Evolutionary conservation across 805 yeast genomes (phyloP).

Genomic region (Yarrowia sp.): DNA sequence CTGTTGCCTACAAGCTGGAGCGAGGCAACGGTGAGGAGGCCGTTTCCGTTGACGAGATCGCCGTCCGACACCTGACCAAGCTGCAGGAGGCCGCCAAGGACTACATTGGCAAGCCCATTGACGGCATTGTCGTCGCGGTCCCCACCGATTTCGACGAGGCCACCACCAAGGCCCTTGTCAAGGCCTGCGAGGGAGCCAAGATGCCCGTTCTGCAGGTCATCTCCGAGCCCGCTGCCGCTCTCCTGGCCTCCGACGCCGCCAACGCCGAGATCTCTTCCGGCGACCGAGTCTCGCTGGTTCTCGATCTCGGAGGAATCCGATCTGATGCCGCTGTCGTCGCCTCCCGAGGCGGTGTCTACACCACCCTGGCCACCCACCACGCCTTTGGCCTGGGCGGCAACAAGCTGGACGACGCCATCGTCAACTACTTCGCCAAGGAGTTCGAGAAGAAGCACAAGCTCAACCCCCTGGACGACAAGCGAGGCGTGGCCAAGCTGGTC

Average conservation of each 20-base stretch:
- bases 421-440: constrained; percentile 86
- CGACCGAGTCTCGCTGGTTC: constrained; percentile 83
- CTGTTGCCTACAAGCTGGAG: constrained; percentile 50
- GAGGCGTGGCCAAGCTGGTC: constrained; percentile 84
- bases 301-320: constrained; percentile 95
- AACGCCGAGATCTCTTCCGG: constrained; percentile 40
- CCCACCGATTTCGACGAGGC: constrained; percentile 81
- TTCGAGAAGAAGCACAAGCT: constrained; percentile 83
- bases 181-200: constrained; percentile 67
- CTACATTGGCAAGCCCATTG: constrained; percentile 76
- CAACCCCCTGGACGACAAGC: constrained; percentile 75
- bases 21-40: constrained; percentile 47
- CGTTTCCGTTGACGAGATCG: constrained; percentile 71
- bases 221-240: constrained; percentile 89
- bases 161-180: constrained; percentile 63
- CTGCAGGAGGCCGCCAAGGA: constrained; percentile 88
- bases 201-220: constrained; percentile 80
- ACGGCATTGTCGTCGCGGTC: constrained; percentile 82
- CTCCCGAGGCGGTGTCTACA: constrained; percentile 89
- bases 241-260: constrained; percentile 50
- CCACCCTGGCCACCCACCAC: constrained; percentile 82
- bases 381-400: constrained; percentile 85
- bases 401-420: constrained; percentile 72
- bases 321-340: constrained; percentile 94
- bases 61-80: constrained; percentile 78